These are phyloP conservation scores for Trichoderma sp. DNA, from an alignment of 2,329 filamentous ascomycete genomes.

Conservation along the genomic window DNA sequence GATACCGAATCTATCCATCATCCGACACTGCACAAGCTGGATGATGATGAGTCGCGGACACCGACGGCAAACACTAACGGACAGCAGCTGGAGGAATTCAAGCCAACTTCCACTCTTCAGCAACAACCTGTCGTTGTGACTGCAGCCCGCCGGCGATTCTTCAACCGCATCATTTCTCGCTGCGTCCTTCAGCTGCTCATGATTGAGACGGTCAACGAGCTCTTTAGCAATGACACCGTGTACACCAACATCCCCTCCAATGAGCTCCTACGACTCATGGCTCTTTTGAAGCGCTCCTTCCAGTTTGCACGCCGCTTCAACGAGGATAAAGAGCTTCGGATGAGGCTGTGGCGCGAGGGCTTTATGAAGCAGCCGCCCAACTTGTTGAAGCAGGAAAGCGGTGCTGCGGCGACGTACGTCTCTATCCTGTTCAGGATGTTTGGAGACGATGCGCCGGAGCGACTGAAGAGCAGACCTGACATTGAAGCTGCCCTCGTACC, in stretches of 20 bases:
- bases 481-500: constrained; percentile 92
- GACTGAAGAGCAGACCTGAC: constrained; percentile 74
- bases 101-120: constrained; percentile 72
- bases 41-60: constrained; percentile 39
- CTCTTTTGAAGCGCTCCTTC: constrained; percentile 90
- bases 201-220: constrained; percentile 98
- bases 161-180: constrained; percentile 98
- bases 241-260: constrained; percentile 89
- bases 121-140: constrained; percentile 92
- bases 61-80: constrained; percentile 35
- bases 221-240: constrained; percentile 96
- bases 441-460: constrained; percentile 80
- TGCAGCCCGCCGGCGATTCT: constrained; percentile 88
- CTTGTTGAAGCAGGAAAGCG: constrained; percentile 92
- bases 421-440: constrained; percentile 98
- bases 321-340: constrained; percentile 91
- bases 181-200: constrained; percentile 97
- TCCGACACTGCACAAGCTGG: constrained; percentile 31
- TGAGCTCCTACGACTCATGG: constrained; percentile 91
- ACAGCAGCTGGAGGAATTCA: constrained; percentile 78
- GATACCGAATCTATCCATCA: constrained; percentile 38
- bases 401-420: constrained; percentile 91
- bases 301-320: constrained; percentile 98
- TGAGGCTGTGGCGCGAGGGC: constrained; percentile 92
- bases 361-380: constrained; percentile 99